Conservation (phyloP, 1,284 basidiomycete genomes). For the Trametes hirsuta region DNA sequence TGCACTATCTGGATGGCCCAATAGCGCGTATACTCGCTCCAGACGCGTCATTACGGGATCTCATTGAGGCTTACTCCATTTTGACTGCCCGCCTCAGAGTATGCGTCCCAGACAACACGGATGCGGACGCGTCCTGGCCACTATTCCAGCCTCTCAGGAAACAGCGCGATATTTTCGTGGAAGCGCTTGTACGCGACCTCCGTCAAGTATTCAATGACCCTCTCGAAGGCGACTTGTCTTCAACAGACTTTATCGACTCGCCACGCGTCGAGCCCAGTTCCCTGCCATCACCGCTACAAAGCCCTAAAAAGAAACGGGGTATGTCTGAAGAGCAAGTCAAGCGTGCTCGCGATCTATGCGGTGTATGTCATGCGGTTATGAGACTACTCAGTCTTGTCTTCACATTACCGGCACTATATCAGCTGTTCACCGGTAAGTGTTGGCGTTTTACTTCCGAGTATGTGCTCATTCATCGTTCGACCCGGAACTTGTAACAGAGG, state of each 20-base stretch:
- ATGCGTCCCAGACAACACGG: conserved; percentile 48
- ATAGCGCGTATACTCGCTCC: conserved; percentile 58
- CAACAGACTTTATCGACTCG: conserved; percentile 25
- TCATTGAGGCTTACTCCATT: conserved; percentile 73
- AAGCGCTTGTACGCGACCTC: conserved; percentile 64
- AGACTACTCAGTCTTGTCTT: conserved; percentile 64
- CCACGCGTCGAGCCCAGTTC: conserved; percentile 31
- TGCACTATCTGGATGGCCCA: conserved; percentile 63
- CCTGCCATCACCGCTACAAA: conserved; percentile 53
- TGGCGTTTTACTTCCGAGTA: not conserved
- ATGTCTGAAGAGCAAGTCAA: conserved; percentile 77
- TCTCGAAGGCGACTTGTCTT: conserved; percentile 30
- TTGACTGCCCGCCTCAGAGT: conserved; percentile 64
- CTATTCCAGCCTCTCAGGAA: conserved; percentile 69
- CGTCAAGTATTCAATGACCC: conserved; percentile 65
- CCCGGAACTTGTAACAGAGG: conserved; percentile 43
- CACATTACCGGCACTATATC: conserved; percentile 57
- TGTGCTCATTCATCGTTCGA: not conserved
- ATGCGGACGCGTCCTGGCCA: conserved; percentile 65
- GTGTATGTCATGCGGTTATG: conserved; percentile 67
- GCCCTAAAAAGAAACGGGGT: conserved; percentile 63
- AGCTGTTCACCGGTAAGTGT: conserved; percentile 62
- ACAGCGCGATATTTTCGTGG: conserved; percentile 50
- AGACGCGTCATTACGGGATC: conserved; percentile 50
- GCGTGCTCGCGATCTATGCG: conserved; percentile 74